Evolutionary conservation across 371 early-diverging fungal species (phyloP).

Genomic region (Catenaria anguillulae): DNA sequence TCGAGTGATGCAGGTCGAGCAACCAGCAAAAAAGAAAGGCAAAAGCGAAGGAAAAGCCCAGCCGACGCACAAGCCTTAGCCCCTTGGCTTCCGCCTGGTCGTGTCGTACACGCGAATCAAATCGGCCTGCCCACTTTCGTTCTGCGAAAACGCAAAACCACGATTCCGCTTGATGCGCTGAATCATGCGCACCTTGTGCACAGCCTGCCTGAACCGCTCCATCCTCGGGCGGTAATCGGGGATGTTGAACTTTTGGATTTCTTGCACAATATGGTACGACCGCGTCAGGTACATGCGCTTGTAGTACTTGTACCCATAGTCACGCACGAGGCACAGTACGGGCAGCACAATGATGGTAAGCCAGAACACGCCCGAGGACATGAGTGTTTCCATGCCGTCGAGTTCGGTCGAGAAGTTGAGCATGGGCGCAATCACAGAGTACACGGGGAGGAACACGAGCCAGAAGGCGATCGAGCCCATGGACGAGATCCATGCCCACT

Average conservation of each 20-base stretch:
- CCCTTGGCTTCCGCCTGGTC: constrained; percentile 73
- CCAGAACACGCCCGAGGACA: constrained; percentile 72
- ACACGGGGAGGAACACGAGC: constrained; percentile 75
- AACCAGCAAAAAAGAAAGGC: too few species aligned
- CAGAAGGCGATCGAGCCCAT: constrained; percentile 76
- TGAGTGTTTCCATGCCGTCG: constrained; percentile 24
- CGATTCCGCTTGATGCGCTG: constrained; percentile 83
- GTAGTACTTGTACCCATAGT: constrained; percentile 72
- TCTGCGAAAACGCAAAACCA: constrained; percentile 95
- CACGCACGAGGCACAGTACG: constrained; percentile 60
- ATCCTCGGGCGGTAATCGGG: constrained; percentile 94
- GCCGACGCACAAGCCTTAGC: too few species aligned
- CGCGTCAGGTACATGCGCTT: constrained; percentile 12
- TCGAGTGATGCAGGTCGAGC: too few species aligned
- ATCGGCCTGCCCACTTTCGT: constrained; percentile 84
- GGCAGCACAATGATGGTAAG: constrained; percentile 65
- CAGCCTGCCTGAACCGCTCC: constrained; percentile 93
- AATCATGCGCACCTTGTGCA: constrained; percentile 84
- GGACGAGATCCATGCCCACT: constrained; percentile 50
- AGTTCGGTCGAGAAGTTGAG: constrained; percentile 55
- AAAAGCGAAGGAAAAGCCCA: neutral
- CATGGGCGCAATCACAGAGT: constrained; percentile 59
- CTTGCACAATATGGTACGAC: constrained; percentile 24
- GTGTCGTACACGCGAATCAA: constrained; percentile 93
- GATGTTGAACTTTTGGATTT: constrained; percentile 71